Evolutionary conservation across 345 rosid species (phyloP), one percentile per base, ranked within the genome.

Genomic region (Ceriops tagal): DNA sequence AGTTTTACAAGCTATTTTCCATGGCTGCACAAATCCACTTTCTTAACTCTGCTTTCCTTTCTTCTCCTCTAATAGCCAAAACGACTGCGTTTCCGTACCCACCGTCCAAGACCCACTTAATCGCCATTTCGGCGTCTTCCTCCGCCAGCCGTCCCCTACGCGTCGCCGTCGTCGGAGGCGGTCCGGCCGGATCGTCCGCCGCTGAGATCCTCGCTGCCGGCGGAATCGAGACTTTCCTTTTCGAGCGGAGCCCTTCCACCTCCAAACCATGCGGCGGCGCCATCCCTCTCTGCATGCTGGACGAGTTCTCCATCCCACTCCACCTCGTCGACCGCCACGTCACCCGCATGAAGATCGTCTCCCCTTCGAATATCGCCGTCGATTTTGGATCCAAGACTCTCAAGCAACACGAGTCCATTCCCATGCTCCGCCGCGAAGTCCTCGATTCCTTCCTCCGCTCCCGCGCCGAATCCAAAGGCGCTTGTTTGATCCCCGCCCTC

Each of bases 221-320:
- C 5, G 87, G 91, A 39, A 66, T 89, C 64, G 88, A 86, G 77
- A 86, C 91, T 9, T 88, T 83, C 75, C 88, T 86, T 71, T 84
- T 88, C 73, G 93, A 89, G 53, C 82, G 91, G 8, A 82, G 74
- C 76, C 80, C 89, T 11, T 71, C 82, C 30, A 58, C 81, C 0
- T 82, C 91, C 68, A 89, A 86, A 71, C 91, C 95, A 26, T 89
- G 91, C 69, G 91, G 91, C 62, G 93, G 91, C 5, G 93, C 89
- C 32, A 89, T 89, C 71, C 93, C 93, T 26, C 77, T 89, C 24
- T 89, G 91, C 69, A 86, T 89, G 93, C 49, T 89, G 7, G 88
- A 85, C 19, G 93, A 86, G 79, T 89, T 86, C 82, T 71, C 76
- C 35, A 81, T 89, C 77, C 93, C 91, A 22, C 75, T 58, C 52